Evolutionary conservation across 1,139 yeast species (phyloP).

Genomic region (Debaryomyces sp.): DNA sequence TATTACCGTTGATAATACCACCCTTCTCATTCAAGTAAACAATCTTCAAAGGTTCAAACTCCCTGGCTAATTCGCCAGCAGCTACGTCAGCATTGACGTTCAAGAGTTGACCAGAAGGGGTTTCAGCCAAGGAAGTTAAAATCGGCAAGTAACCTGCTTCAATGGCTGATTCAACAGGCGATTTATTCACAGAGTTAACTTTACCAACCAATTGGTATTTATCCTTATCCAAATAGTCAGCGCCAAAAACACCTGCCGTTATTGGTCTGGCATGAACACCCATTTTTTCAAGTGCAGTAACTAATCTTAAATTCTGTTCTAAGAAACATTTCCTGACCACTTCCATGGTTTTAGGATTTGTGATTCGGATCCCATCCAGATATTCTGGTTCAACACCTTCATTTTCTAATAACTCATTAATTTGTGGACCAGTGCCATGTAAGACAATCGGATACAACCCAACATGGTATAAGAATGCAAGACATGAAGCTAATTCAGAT

Average conservation of each 20-base stretch:
- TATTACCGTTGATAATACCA: slow-evolving; percentile 89
- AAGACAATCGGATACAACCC: slow-evolving; percentile 95
- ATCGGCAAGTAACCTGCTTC: slow-evolving; percentile 97
- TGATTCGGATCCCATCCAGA: slow-evolving; percentile 94
- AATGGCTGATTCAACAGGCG: slow-evolving; percentile 92
- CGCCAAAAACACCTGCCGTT: slow-evolving; percentile 96
- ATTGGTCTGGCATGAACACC: slow-evolving; percentile 99
- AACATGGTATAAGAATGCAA: slow-evolving; percentile 94
- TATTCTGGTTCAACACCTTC: slow-evolving; percentile 97
- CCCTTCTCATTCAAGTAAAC: slow-evolving; percentile 97
- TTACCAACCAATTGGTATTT: slow-evolving; percentile 94
- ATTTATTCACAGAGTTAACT: slow-evolving; percentile 81
- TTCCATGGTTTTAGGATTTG: slow-evolving; percentile 92
- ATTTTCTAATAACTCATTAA: slow-evolving; percentile 87
- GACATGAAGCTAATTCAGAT: slow-evolving; percentile 90
- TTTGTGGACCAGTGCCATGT: slow-evolving; percentile 99
- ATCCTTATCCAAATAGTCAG: slow-evolving; percentile 86
- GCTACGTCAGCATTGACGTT: slow-evolving; percentile 99
- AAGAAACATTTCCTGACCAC: slow-evolving; percentile 94
- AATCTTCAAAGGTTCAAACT: slow-evolving; percentile 93
- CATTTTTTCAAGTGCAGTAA: slow-evolving; percentile 92
- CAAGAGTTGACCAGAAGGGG: slow-evolving; percentile 92
- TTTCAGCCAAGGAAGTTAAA: slow-evolving; percentile 93
- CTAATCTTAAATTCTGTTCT: slow-evolving; percentile 91
- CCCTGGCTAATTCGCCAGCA: slow-evolving; percentile 97